These are phyloP conservation scores for Aegilops sharonensis DNA, from an alignment of 176 grass and related monocot genomes.

Conservation along the genomic window DNA sequence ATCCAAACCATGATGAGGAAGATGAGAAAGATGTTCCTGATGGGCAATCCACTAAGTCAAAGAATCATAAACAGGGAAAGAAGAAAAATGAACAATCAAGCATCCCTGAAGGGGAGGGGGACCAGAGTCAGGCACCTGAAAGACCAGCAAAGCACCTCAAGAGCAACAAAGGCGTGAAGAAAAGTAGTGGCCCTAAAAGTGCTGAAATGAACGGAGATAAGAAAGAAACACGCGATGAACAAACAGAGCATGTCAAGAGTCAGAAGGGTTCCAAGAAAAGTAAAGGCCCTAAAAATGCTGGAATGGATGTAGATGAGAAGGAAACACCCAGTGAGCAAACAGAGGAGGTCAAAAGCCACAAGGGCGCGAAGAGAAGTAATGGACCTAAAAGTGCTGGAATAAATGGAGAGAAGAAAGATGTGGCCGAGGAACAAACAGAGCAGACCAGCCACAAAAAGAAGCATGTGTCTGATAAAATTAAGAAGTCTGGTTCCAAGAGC, in stretches of 20 bases:
- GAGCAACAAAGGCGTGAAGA: constrained; percentile 15
- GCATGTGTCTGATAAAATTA: background rate
- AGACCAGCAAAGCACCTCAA: constrained; percentile 23
- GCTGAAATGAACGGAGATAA: background rate
- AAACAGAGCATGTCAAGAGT: constrained; percentile 6
- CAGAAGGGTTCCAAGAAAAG: constrained; percentile 9
- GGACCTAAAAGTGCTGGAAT: constrained; percentile 11
- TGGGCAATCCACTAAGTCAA: constrained; percentile 15
- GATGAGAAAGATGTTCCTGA: constrained; percentile 29
- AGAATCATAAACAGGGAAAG: constrained; percentile 45
- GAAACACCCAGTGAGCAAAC: background rate
- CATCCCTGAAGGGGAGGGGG: background rate
- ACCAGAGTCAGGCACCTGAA: constrained; percentile 27
- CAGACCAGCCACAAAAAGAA: constrained; percentile 16
- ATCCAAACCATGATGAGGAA: constrained; percentile 27
- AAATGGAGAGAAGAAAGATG: constrained; percentile 14
- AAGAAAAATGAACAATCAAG: background rate
- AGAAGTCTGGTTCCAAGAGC: constrained; percentile 21
- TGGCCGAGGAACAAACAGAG: background rate
- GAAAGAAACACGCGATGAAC: background rate
- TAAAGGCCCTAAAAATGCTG: constrained; percentile 16
- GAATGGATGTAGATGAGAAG: background rate
- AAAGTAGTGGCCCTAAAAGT: constrained; percentile 23
- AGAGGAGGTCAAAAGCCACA: background rate
- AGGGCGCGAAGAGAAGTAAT: constrained; percentile 10